A percentile compares a stretch with the other conserved stretches of the same genome.
Evolutionary conservation across 2,329 filamentous ascomycete species (phyloP).

Genomic region (Monosporascus sp.): DNA sequence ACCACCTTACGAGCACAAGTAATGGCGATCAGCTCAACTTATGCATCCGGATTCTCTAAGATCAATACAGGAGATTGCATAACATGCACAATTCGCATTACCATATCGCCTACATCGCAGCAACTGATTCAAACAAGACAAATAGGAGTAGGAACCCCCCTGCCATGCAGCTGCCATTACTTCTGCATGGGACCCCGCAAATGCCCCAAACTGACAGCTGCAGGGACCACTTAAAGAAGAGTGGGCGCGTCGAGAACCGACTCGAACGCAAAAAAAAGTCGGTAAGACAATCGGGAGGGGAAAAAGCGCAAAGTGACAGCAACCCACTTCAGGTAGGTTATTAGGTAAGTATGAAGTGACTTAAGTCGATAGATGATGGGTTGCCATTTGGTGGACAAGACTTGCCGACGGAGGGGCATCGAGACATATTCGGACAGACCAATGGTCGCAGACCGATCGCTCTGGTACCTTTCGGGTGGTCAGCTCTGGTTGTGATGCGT

Average conservation of each 20-base stretch:
- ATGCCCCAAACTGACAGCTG: not conserved
- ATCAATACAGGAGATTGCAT: too few relatives aligned
- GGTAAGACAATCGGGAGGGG: not conserved
- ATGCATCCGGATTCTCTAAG: too few relatives aligned
- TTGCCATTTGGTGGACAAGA: not conserved
- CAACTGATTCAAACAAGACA: too few relatives aligned
- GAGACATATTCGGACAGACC: not conserved
- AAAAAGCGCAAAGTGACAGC: too few relatives aligned
- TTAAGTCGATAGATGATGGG: not conserved
- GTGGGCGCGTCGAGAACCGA: not conserved
- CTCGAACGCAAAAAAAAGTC: not conserved
- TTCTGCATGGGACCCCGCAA: not conserved
- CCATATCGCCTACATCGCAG: too few relatives aligned
- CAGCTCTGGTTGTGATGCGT: not conserved
- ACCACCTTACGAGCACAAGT: too few relatives aligned
- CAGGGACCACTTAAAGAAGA: not conserved
- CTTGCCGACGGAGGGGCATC: not conserved
- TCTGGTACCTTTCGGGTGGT: not conserved
- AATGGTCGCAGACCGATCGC: not conserved
- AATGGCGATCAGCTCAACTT: too few relatives aligned
- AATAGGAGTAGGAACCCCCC: too few relatives aligned
- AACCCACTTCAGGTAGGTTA: too few relatives aligned
- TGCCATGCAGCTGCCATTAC: too few relatives aligned
- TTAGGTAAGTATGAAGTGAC: not conserved
- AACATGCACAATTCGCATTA: too few relatives aligned